Percentiles rank a stretch among this genome's conserved stretches.
Evolutionary conservation across 805 yeast genomes (phyloP).

Genomic region (Metschnikowia cerradonensis): DNA sequence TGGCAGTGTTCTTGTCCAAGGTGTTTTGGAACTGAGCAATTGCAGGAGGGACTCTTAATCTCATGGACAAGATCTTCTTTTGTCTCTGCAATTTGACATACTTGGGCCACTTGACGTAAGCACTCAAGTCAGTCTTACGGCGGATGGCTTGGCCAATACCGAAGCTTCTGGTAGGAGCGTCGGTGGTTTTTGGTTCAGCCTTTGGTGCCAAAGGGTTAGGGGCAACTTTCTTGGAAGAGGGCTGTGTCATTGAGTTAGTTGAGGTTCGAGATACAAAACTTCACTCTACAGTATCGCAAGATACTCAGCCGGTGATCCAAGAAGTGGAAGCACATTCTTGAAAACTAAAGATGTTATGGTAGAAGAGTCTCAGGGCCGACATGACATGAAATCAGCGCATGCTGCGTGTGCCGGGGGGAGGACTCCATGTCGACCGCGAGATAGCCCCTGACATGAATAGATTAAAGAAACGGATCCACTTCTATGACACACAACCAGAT

Average conservation of each 20-base stretch:
- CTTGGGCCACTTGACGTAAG: constrained; percentile 99
- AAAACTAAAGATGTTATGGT: constrained; percentile 12
- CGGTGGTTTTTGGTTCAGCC: constrained; percentile 20
- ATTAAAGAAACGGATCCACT: constrained; percentile 23
- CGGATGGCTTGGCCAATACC: constrained; percentile 97
- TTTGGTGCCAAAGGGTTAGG: constrained; percentile 44
- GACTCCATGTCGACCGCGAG: background rate
- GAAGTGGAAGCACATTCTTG: constrained; percentile 32
- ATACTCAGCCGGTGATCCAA: constrained; percentile 45
- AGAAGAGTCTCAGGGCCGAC: constrained; percentile 2
- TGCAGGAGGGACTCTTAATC: constrained; percentile 99
- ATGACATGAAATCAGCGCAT: background rate
- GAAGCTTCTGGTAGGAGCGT: constrained; percentile 56
- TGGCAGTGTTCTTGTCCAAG: constrained; percentile 98
- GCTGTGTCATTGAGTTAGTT: constrained; percentile 50
- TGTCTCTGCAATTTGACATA: constrained; percentile 98
- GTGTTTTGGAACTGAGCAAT: constrained; percentile 94
- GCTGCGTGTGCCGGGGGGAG: background rate
- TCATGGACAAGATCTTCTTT: constrained; percentile 89
- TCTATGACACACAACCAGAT: constrained; percentile 22
- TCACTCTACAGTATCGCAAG: constrained; percentile 39
- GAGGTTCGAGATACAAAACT: constrained; percentile 20
- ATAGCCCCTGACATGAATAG: constrained; percentile 9
- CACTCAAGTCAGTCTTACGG: constrained; percentile 93
- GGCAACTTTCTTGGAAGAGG: constrained; percentile 49